Evolutionary conservation across 306 rosid genomes (phyloP), one percentile per base, ranked within the genome.

Genomic region (Arachis hypogaea): DNA sequence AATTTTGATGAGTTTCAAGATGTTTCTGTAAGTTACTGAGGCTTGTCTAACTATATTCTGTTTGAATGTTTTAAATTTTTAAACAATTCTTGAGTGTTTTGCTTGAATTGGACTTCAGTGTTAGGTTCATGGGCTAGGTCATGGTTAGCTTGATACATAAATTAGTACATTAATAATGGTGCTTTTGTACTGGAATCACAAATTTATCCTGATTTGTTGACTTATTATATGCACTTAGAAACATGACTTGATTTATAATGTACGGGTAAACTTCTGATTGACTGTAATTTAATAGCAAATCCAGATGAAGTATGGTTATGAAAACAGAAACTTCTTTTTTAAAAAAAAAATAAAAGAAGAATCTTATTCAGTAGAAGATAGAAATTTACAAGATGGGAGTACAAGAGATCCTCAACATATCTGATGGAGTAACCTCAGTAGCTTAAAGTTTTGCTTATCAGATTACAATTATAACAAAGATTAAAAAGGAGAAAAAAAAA

Each of bases 1-100:
- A 90, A 85, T 84, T 88, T 93, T 75, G 98, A 90, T 77, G 98
- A 93, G 90, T 93, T 93, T 82, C 89, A 82, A 81, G 96, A 86
- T 84, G 97, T 90, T 66, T 79, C 93, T 29, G 97, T 93, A 81
- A 90, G 98, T 87, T 71, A 68, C 69, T 72, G 57, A 80, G 58
- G 33, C 62, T 75, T 58, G 12, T 73, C 75, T 70, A 16, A 77
- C 62, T 69, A 11, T 72, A 28, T 69, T 71, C 55, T 30, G 28
- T 5, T 3, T 61, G 46, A 10, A 47, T 73, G 14, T 43, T 43
- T 43, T 43, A 6, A 43, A 6, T 5, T 4, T 54, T 76, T 58
- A 55, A 66, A 16, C 49, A 60, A 61, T 62, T 62, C 42, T 45
- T 45, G 75, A n/a, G 54, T 54, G 68, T 6, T 66, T 66, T 73